Evolutionary conservation across 768 basidiomycete genomes (phyloP), one percentile per base, ranked within the genome.

Genomic region (Kwoniella sp.): DNA sequence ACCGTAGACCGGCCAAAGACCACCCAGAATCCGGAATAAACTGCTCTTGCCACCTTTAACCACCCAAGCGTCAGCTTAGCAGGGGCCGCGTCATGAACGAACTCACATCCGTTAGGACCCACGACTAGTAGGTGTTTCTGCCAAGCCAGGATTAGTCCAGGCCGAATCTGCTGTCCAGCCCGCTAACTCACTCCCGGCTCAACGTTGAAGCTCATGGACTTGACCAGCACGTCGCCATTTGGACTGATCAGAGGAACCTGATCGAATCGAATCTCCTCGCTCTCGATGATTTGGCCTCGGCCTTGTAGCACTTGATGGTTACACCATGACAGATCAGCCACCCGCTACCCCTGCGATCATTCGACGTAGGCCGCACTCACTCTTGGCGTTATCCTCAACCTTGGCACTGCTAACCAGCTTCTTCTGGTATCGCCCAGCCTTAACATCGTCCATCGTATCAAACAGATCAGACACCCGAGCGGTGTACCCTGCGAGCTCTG

Each of bases 401-500:
- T 75, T 79, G 5, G 85, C 84, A 65, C 83, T 84, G 65, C 82
- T 86, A 11, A 95, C 85, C 12, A 91, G 79, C 23, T 83, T 84
- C 75, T 98, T 99, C 70, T 92, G 82, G 54, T 88, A 95, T 65
- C 84, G 86, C 25, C 90, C 89, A 43, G 80, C 76, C 53, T 83
- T 82, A 20, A 93, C 83, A 52, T 92, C 90, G 19, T 83, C 79
- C 83, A 98, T 93, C 0, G 90, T 89, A 48, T 92, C 88, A 8
- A 99, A 80, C 0, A 96, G 79, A 37, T 84, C 81, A 27, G 87
- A 84, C 0, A 99, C 93, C 12, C 93, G 84, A 1, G 89, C 82
- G 2, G 93, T 96, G 71, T 95, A 96, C 10, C 93, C 93, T 3
- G 93, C 90, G 28, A 99, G 82, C 70, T 99, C 93, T 4, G 89